Evolutionary conservation across 2,329 filamentous ascomycete genomes (phyloP), one percentile per base, ranked within the genome.

Genomic region (Helotiales sp.): DNA sequence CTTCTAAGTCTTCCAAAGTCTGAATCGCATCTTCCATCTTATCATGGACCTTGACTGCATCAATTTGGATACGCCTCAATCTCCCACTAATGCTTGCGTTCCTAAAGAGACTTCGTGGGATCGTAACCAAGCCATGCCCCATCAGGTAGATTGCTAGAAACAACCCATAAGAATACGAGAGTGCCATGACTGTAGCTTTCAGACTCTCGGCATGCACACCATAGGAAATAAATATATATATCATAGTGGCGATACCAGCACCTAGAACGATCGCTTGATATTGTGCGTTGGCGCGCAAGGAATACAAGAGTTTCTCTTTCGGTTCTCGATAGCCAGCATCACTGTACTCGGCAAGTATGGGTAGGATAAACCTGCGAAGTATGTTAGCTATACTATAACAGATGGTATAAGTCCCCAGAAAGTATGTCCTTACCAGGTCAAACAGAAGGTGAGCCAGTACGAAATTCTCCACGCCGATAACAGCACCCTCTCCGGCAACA

Each of bases 401-500:
- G 12, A n/a, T n/a, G n/a, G n/a, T n/a, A n/a, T n/a, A n/a, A n/a
- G n/a, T n/a, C n/a, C n/a, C n/a, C n/a, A n/a, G 8, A 53, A 15
- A 19, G 24, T 15, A 52, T 6, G 33, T 34, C 24, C 80, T 51
- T 78, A 93, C 95, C 95, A 99, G 55, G 93, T 98, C 69, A 99
- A 77, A 51, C 87, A 86, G 75, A 99, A 99, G 0, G 93, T 98
- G 55, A 99, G 80, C 95, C 95, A 99, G 76, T 99, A 99, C 19
- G 89, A 88, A 63, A 99, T 93, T 70, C 93, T 85, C 95, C 95
- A 99, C 57, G 89, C 88, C 24, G 97, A 91, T 69, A 96, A 79
- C 49, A 97, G 79, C 27, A 93, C 82, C 50, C 86, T 79, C 64
- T 89, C 81, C 5, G 90, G 89, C 31, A 99, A 82, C 91, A 93